Base-by-base conservation (phyloP, 805 yeast genomes). In the Schwanniomyces vanrijiae region DNA sequence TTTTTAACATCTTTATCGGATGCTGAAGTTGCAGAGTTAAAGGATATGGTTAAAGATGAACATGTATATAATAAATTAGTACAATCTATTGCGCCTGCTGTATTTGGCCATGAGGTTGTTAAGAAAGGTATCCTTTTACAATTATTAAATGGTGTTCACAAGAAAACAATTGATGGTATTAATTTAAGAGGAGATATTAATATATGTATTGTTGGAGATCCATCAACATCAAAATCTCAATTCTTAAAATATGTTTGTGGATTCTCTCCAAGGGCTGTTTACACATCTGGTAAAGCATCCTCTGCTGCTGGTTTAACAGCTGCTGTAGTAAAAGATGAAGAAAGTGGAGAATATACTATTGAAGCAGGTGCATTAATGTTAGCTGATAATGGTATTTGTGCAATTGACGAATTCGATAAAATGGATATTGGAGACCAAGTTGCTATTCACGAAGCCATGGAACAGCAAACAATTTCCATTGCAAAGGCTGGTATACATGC, bases 401-500 rank as follows among this genome's bases (percentile, higher is more conserved):
- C 97, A 59, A 94, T 94, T 66, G 99, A 94, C 66, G 99, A 94
- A 72, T 94, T 94, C 59, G 99, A 94, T 65, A 94, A 94, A 73
- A 94, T 94, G 99, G 97, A 92, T 66, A 68, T 91, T 37, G 69
- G 84, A 1, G 98, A 94, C 69, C 98, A 94, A 70, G 98, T 94
- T 46, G 98, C 98, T 3, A 92, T 94, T 72, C 99, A 94, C 71
- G 99, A 94, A 73, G 99, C 98, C 20, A 94, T 94, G 99, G 99
- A 94, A 77, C 99, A 94, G 71, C 99, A 94, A 68, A 94, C 99
- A 0, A 94, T 94, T 55, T 91, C 97, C 13, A 94, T 94, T 60
- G 97, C 99, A 9, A 94, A 94, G 66, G 99, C 99, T 0, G 99
- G 99, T 61, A 94, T 94, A 53, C 97, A 94, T 62, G 98, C 99